These are phyloP conservation scores for Cladosporium sp. DNA, from an alignment of 2,329 filamentous ascomycete genomes.

Conservation along the genomic window DNA sequence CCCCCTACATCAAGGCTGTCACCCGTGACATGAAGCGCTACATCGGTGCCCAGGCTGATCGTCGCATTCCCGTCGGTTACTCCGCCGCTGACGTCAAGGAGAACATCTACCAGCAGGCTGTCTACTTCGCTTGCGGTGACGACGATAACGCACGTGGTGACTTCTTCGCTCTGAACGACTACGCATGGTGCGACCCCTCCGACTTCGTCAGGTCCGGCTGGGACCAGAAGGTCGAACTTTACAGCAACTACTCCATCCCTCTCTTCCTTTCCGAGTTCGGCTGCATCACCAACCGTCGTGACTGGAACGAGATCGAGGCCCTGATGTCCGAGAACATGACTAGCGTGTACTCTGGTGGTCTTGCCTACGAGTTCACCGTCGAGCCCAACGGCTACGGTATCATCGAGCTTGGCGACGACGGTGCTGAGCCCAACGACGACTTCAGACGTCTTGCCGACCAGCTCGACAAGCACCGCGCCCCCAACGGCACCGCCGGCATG, in stretches of 20 bases:
- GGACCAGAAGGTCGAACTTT: constrained; percentile 82
- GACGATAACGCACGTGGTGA: constrained; percentile 73
- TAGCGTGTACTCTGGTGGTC: constrained; percentile 82
- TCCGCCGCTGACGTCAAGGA: constrained; percentile 77
- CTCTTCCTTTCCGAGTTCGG: constrained; percentile 95
- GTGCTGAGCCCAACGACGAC: constrained; percentile 57
- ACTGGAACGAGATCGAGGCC: constrained; percentile 72
- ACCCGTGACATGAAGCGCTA: constrained; percentile 78
- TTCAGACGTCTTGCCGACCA: constrained; percentile 55
- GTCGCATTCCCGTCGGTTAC: constrained; percentile 73
- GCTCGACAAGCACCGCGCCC: constrained; percentile 47
- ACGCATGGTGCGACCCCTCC: constrained; percentile 74
- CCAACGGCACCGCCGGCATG: constrained; percentile 55
- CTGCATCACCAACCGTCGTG: constrained; percentile 74
- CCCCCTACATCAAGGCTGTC: constrained; percentile 66
- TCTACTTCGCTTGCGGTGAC: constrained; percentile 88
- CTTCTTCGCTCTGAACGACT: constrained; percentile 86
- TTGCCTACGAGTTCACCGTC: constrained; percentile 89
- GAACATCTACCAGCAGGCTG: constrained; percentile 79
- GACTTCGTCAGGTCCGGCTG: constrained; percentile 69
- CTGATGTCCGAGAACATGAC: constrained; percentile 84
- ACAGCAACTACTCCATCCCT: constrained; percentile 77
- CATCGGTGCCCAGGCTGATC: constrained; percentile 63
- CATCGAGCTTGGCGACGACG: constrained; percentile 55
- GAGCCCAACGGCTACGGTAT: constrained; percentile 77